Conservation (phyloP, 371 early-diverging fungal species). For the Haplosporangium sp. region DNA sequence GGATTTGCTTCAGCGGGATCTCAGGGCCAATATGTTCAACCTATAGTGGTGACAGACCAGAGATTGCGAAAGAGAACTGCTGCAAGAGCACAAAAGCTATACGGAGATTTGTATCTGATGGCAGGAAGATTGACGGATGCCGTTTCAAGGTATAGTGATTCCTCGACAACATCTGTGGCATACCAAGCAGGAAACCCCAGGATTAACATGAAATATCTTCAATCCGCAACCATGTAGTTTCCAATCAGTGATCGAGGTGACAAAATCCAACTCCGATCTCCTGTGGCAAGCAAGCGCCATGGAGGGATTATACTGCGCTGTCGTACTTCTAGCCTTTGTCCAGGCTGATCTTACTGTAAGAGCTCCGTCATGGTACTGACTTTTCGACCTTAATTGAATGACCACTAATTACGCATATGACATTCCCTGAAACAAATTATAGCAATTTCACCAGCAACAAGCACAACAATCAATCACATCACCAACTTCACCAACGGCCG, state of each 20-base stretch:
- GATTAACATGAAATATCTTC: too few species aligned
- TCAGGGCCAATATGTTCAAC: conserved; percentile 29
- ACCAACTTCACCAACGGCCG: conserved; percentile 57
- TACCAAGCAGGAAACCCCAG: too few species aligned
- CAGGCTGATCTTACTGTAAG: conserved; percentile 74
- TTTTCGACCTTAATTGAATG: background rate
- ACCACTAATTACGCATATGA: background rate
- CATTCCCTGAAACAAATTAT: background rate
- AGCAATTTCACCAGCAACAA: conserved; percentile 49
- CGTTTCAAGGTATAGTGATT: conserved; percentile 62
- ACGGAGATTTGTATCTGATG: conserved; percentile 83
- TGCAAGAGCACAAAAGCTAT: conserved; percentile 79
- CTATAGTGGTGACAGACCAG: conserved; percentile 51
- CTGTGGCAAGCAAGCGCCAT: conserved; percentile 85
- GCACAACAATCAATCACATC: conserved; percentile 45
- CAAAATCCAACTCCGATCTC: conserved; percentile 75
- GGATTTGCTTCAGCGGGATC: conserved; percentile 34
- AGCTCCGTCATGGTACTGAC: background rate
- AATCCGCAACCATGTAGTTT: conserved; percentile 59
- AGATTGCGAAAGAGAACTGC: conserved; percentile 72
- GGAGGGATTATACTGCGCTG: conserved; percentile 78
- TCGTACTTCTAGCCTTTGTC: conserved; percentile 67
- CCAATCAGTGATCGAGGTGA: conserved; percentile 74
- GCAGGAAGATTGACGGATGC: conserved; percentile 84
- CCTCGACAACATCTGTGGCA: too few species aligned